phyloP scores from a whole-genome alignment of 768 basidiomycete genomes.

The Kwoniella sp. region DNA sequence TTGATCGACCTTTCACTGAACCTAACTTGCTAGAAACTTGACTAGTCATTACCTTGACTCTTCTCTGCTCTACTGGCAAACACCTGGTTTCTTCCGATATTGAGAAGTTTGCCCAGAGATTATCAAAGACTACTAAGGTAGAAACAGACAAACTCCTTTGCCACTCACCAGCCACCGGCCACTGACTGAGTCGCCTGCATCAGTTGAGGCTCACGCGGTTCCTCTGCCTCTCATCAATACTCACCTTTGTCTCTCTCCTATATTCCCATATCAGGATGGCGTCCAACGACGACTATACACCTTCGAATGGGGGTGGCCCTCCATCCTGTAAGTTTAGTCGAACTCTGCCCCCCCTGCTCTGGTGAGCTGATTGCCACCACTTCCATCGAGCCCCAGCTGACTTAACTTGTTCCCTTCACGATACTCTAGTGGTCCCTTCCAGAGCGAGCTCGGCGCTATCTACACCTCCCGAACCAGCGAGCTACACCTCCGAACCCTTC shows the following conservation, averaged over 20 bases:
- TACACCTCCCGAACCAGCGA: background rate
- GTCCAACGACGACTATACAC: background rate
- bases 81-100: too few relatives aligned
- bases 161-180: background rate
- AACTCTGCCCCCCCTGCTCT: background rate
- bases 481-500: background rate
- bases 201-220: too few relatives aligned
- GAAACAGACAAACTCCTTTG: conserved; percentile 21
- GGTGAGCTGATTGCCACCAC: background rate
- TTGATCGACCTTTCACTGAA: background rate
- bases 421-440: background rate
- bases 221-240: too few relatives aligned
- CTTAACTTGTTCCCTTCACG: background rate
- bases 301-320: background rate
- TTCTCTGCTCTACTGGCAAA: too few relatives aligned
- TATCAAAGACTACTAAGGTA: too few relatives aligned
- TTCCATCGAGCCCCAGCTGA: background rate
- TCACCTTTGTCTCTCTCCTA: background rate
- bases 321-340: conserved; percentile 4
- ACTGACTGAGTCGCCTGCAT: background rate
- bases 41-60: too few relatives aligned
- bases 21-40: too few relatives aligned
- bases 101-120: too few relatives aligned
- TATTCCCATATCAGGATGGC: conserved; percentile 4
- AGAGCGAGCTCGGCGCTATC: conserved; percentile 6